Evolutionary conservation across 768 basidiomycete species (phyloP), one percentile per base, ranked within the genome.

Genomic region (Suillus subluteus): DNA sequence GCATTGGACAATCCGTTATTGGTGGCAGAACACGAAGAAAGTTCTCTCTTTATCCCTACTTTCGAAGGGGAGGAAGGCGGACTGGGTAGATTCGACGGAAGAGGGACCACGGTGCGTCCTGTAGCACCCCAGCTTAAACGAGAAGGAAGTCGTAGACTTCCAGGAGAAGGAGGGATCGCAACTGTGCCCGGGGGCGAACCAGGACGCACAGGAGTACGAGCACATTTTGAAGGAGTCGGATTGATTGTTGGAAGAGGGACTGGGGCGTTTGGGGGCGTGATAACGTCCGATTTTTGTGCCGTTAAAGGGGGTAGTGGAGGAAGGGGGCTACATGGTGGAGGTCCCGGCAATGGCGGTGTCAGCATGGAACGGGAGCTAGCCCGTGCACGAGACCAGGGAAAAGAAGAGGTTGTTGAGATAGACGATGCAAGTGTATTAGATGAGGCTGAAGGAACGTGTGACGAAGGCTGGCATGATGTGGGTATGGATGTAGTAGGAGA

Each of bases 81-180:
- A 50, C 77, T 78, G 2, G 76, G 76, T 32, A 77, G 68, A 30
- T 46, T 52, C 6, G 67, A 52, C 7, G 65, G 35, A 50, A 46
- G 23, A 35, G 59, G 44, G 16, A 67, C 23, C 21, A 66, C 73
- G 7, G 68, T 69, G 23, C 73, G 73, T 11, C 73, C 72, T 15
- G 68, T 50, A 50, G 67, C 77, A 63, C 74, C 66, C 73, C 74
- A 75, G 21, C 74, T 74, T 48, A 77, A 70, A 58, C 76, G 71
- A 21, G 77, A 78, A 4, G 76, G 76, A 50, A 77, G 63, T 40
- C 76, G 74, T n/a, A 77, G 62, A n/a, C 69, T 73, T 21, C 76
- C 76, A 21, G 77, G 74, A 1, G 75, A 64, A 0, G 76, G 70
- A 30, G 76, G 74, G 30, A 26, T 11, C 26, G 41, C 40, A 26